Percentiles rank a stretch among this genome's conserved stretches.
These are phyloP conservation scores for Talaromyces adpressus DNA, from an alignment of 495 filamentous ascomycete genomes.

Conservation along the genomic window DNA sequence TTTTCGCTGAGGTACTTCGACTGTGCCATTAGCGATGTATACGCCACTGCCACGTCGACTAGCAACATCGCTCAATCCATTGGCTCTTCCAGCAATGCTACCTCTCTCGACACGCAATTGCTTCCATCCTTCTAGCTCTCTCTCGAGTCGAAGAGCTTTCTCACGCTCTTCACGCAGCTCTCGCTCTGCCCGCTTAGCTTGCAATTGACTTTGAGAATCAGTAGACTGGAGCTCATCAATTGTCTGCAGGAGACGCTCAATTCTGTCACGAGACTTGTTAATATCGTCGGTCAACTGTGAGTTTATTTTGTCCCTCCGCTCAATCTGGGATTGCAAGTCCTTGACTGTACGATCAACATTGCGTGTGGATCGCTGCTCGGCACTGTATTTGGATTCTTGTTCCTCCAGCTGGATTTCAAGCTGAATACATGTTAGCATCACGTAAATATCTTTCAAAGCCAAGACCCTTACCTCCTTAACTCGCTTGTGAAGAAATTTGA, in stretches of 20 bases:
- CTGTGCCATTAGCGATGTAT: slow-evolving; percentile 20
- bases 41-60: slow-evolving; percentile 34
- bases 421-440: slow-evolving; percentile 37
- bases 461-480: slow-evolving; percentile 78
- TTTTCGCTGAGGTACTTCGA: slow-evolving; percentile 35
- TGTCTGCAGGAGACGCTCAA: slow-evolving; percentile 76
- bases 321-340: slow-evolving; percentile 87
- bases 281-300: slow-evolving; percentile 75
- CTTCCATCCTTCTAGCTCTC: slow-evolving; percentile 85
- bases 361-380: slow-evolving; percentile 78
- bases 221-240: slow-evolving; percentile 90
- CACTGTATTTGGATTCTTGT: slow-evolving; percentile 67
- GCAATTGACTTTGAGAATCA: slow-evolving; percentile 72
- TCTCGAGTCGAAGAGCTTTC: slow-evolving; percentile 71
- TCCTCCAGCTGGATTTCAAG: slow-evolving; percentile 88
- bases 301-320: slow-evolving; percentile 82
- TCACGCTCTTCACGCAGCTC: slow-evolving; percentile 88
- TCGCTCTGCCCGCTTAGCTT: slow-evolving; percentile 75
- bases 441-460: background rate
- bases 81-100: slow-evolving; percentile 25
- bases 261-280: slow-evolving; percentile 74
- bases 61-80: slow-evolving; percentile 33
- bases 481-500: slow-evolving; percentile 87
- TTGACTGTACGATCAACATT: slow-evolving; percentile 93
- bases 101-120: slow-evolving; percentile 58